Evolutionary conservation across 1,284 basidiomycete species (phyloP), one percentile per base, ranked within the genome.

Genomic region (Irpex sp.): DNA sequence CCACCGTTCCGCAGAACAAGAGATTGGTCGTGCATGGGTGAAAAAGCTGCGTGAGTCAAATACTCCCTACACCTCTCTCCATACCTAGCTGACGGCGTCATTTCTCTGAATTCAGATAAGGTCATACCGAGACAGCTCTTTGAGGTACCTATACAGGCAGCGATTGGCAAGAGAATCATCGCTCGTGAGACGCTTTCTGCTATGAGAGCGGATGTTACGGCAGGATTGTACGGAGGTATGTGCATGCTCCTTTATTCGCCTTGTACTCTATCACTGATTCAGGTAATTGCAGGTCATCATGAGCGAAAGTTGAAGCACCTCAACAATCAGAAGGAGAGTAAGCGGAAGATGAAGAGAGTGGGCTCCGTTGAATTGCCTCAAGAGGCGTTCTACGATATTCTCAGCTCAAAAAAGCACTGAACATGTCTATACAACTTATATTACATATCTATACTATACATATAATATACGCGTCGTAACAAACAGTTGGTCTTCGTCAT

Each of bases 51-150:
- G 96, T 96, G 77, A 78, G 93, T 76, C 18, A 11, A 13, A 3
- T 43, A 22, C 62, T 64, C 45, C 45, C n/a, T 20, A 24, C 54
- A 62, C 18, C 18, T 72, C n/a, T 56, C 27, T 60, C 60, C 42
- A 10, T 56, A 13, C 20, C 45, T 56, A 32, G 24, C 58, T 60
- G 11, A 70, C 54, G 44, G 45, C 60, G 24, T 32, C 64, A 62
- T 20, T 27, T 22, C 58, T 60, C 58, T 22, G 18, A 60, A 20
- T 22, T 20, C 76, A 97, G 95, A 94, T 82, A 94, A 95, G 76
- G 95, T 98, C 18, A 94, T 99, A 49, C 97, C 97, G 18, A 87
- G 95, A 64, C 98, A 99, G 81, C 85, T 98, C 70, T 99, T 98
- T 79, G 98, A 99, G 81, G 93, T 99, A 13, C 94, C 96, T 1